Evolutionary conservation across 2,329 filamentous ascomycete genomes (phyloP).

Genomic region (Alternaria gansuensis): DNA sequence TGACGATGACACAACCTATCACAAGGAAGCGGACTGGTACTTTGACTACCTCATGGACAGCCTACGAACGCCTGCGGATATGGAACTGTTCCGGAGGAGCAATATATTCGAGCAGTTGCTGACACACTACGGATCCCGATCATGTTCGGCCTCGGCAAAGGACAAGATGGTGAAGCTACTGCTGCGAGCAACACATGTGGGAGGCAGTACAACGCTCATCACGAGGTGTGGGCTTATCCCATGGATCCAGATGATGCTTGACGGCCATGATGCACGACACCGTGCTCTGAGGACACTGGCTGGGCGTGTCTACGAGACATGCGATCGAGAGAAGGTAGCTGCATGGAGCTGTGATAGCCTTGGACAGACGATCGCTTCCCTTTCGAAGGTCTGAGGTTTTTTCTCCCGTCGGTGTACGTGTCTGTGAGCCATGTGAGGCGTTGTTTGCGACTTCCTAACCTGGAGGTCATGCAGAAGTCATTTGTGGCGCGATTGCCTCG

Average conservation of each 20-base stretch:
- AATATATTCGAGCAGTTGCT: constrained; percentile 79
- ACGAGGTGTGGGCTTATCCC: constrained; percentile 77
- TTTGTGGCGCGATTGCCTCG: constrained; percentile 13
- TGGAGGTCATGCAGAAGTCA: constrained; percentile 5
- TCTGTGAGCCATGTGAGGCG: constrained; percentile 11
- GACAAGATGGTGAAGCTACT: constrained; percentile 70
- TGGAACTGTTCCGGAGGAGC: constrained; percentile 67
- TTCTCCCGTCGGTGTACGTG: neutral
- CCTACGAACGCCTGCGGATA: constrained; percentile 66
- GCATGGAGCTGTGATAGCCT: constrained; percentile 67
- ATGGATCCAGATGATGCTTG: constrained; percentile 74
- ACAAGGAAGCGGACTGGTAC: constrained; percentile 76
- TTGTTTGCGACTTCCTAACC: constrained; percentile 14
- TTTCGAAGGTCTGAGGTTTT: constrained; percentile 22
- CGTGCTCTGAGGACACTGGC: constrained; percentile 65
- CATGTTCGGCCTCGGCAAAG: constrained; percentile 67
- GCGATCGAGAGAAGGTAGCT: constrained; percentile 70
- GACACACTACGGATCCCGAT: constrained; percentile 72
- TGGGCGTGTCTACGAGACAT: constrained; percentile 68
- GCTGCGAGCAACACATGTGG: constrained; percentile 72
- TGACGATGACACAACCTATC: constrained; percentile 75
- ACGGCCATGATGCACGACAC: constrained; percentile 59
- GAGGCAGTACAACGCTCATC: constrained; percentile 80
- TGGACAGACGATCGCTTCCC: constrained; percentile 19
- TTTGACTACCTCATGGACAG: constrained; percentile 74